A percentile compares a stretch with the other conserved stretches of the same genome.
phyloP scores from a whole-genome alignment of 2,329 filamentous ascomycete species.

The Clarireedia hainanense region DNA sequence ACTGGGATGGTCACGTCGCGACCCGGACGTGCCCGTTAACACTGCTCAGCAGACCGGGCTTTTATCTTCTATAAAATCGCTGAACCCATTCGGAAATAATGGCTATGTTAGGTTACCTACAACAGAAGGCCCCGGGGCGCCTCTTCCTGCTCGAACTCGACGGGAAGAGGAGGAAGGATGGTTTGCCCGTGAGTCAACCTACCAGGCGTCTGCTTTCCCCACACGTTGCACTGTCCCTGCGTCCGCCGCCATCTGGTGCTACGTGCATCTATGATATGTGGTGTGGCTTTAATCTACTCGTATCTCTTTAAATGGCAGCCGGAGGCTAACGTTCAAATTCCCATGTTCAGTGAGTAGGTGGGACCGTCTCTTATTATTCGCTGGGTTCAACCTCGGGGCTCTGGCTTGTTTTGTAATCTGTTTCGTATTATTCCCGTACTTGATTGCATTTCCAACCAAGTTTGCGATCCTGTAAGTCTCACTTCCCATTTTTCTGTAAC shows the following conservation, averaged over 20 bases:
- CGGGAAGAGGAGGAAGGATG: slow-evolving; percentile 93
- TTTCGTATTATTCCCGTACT: slow-evolving; percentile 81
- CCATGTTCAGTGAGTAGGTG: slow-evolving; percentile 75
- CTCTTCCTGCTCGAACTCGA: slow-evolving; percentile 73
- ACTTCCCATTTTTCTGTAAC: slow-evolving; percentile 11
- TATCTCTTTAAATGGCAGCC: slow-evolving; percentile 15
- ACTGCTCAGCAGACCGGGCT: slow-evolving; percentile 66
- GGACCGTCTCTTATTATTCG: slow-evolving; percentile 91
- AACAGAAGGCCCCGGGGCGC: slow-evolving; percentile 72
- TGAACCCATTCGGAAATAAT: slow-evolving; percentile 80
- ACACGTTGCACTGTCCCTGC: slow-evolving; percentile 25
- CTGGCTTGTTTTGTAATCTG: slow-evolving; percentile 88
- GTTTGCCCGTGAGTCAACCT: slow-evolving; percentile 74
- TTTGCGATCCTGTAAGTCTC: slow-evolving; percentile 90
- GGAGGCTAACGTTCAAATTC: slow-evolving; percentile 25
- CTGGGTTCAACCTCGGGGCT: slow-evolving; percentile 81
- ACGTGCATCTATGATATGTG: slow-evolving; percentile 16
- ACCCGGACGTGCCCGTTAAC: slow-evolving; percentile 66
- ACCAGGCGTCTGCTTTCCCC: slow-evolving; percentile 11
- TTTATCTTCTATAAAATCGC: slow-evolving; percentile 69
- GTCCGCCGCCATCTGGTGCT: slow-evolving; percentile 22
- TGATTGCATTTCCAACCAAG: slow-evolving; percentile 77
- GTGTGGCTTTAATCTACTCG: slow-evolving; percentile 17
- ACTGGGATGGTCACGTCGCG: slow-evolving; percentile 85
- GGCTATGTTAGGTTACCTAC: slow-evolving; percentile 90